These are phyloP conservation scores for Solanum chmielewskii DNA, from an alignment of 257 asterid genomes.

Conservation along the genomic window DNA sequence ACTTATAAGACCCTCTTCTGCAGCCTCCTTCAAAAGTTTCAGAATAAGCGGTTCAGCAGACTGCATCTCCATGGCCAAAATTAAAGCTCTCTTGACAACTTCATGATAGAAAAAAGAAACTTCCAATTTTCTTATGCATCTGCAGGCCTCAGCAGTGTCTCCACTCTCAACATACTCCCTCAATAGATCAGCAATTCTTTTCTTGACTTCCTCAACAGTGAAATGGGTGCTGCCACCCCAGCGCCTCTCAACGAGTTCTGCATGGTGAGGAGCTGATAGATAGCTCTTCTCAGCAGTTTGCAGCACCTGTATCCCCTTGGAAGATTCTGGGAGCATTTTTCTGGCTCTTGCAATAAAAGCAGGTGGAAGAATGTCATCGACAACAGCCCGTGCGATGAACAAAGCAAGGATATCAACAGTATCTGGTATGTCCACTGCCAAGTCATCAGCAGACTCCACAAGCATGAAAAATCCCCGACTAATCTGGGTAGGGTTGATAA, in stretches of 20 bases:
- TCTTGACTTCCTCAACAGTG: conserved; percentile 89
- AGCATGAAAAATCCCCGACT: conserved; percentile 78
- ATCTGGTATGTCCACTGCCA: conserved; percentile 80
- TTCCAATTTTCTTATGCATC: conserved; percentile 82
- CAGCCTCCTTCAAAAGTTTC: conserved; percentile 71
- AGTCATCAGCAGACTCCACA: conserved; percentile 92
- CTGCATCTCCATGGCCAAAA: conserved; percentile 74
- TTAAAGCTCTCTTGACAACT: conserved; percentile 86
- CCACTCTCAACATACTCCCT: conserved; percentile 84
- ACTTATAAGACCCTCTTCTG: conserved; percentile 91
- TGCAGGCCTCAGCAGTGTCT: conserved; percentile 87
- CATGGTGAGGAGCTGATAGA: conserved; percentile 97
- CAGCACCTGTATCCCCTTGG: conserved; percentile 69
- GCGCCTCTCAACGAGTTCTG: conserved; percentile 87
- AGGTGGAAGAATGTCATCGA: conserved; percentile 92
- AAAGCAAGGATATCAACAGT: conserved; percentile 85
- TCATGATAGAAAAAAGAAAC: conserved; percentile 96
- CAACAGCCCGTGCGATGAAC: conserved; percentile 90
- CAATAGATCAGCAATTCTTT: conserved; percentile 73
- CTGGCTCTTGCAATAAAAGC: conserved; percentile 76
- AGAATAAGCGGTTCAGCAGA: conserved; percentile 53
- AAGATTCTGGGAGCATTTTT: conserved; percentile 58
- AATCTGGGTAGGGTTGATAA: conserved; percentile 60
- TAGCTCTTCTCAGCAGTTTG: conserved; percentile 88
- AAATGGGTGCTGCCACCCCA: conserved; percentile 99